Evolutionary conservation across 768 basidiomycete genomes (phyloP), one percentile per base, ranked within the genome.

Genomic region (Scleroderma citrinum): DNA sequence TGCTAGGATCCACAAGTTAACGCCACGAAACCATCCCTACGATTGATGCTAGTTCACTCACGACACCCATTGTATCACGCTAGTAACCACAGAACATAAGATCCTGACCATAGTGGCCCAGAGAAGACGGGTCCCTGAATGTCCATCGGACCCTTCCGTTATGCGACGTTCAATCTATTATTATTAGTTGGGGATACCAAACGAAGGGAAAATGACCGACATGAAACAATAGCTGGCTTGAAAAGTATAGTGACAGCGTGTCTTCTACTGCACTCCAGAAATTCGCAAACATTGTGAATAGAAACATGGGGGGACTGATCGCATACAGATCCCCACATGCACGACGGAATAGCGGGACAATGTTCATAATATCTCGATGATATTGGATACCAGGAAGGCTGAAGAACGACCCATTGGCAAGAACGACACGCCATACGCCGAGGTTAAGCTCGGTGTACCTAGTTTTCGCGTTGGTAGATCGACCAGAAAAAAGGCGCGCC

Each of bases 391-490:
- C 44, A 31, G 55, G 44, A 6, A 50, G 23, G 10, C 31, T 36
- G 19, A 52, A 47, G 11, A 16, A 23, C 11, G 48, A 34, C 21
- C 56, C 51, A 10, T 58, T 53, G 16, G 47, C 23, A 11, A 63
- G 26, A 7, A 62, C 44, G 35, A 65, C 23, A 14, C 60, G 63
- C 62, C 62, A 63, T 23, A 63, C 46, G 10, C 62, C 62, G 29
- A 63, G 47, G 3, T 8, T 36, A 26, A 53, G 38, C 36, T 63
- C 62, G 2, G 26, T 21, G 30, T 44, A 46, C 6, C 29, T 32
- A 7, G n/a, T 5, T 30, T 42, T 40, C n/a, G 26, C 14, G 32
- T 45, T 44, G n/a, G 29, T 16, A 32, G 29, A 16, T 32, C 29
- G n/a, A 3, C 20, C 42, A n/a, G 5, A 13, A 7, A 13, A 32